A percentile compares a stretch with the other conserved stretches of the same genome.
phyloP scores from a whole-genome alignment of 805 yeast species.

The Saturnispora mendoncae region DNA sequence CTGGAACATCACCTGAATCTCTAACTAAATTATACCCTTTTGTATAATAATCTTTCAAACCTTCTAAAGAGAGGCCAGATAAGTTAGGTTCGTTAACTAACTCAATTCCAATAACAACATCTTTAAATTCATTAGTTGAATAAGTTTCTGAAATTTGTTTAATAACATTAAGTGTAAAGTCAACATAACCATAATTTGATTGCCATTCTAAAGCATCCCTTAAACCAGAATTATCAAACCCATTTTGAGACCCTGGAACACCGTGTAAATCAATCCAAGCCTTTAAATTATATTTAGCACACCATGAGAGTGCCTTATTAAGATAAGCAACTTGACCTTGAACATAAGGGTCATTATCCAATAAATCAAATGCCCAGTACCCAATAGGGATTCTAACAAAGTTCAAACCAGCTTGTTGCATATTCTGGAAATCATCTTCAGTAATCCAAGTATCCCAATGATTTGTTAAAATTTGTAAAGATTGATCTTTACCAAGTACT shows the following conservation, averaged over 20 bases:
- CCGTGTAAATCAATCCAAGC: slow-evolving; percentile 77
- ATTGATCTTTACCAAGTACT: slow-evolving; percentile 51
- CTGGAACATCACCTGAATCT: slow-evolving; percentile 32
- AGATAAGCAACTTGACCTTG: slow-evolving; percentile 58
- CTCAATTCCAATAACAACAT: slow-evolving; percentile 77
- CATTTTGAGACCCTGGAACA: slow-evolving; percentile 79
- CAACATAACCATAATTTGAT: slow-evolving; percentile 33
- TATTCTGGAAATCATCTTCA: slow-evolving; percentile 58
- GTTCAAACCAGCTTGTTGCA: slow-evolving; percentile 56
- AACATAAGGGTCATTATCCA: slow-evolving; percentile 51
- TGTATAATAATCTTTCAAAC: slow-evolving; percentile 49
- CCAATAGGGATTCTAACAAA: slow-evolving; percentile 74
- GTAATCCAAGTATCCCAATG: slow-evolving; percentile 80
- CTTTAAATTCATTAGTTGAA: slow-evolving; percentile 50
- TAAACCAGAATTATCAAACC: slow-evolving; percentile 74
- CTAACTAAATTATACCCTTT: slow-evolving; percentile 63
- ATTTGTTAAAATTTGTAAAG: slow-evolving; percentile 39
- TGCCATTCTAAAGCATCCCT: slow-evolving; percentile 55
- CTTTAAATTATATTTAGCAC: slow-evolving; percentile 46
- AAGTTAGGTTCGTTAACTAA: slow-evolving; percentile 87
- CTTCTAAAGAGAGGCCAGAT: slow-evolving; percentile 47
- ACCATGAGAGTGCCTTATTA: slow-evolving; percentile 62
- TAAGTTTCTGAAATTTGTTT: slow-evolving; percentile 50
- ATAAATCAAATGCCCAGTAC: slow-evolving; percentile 63
- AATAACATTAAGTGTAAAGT: slow-evolving; percentile 49